These are phyloP conservation scores for Fusarium sp. DNA, from an alignment of 2,329 filamentous ascomycete genomes.

Conservation along the genomic window DNA sequence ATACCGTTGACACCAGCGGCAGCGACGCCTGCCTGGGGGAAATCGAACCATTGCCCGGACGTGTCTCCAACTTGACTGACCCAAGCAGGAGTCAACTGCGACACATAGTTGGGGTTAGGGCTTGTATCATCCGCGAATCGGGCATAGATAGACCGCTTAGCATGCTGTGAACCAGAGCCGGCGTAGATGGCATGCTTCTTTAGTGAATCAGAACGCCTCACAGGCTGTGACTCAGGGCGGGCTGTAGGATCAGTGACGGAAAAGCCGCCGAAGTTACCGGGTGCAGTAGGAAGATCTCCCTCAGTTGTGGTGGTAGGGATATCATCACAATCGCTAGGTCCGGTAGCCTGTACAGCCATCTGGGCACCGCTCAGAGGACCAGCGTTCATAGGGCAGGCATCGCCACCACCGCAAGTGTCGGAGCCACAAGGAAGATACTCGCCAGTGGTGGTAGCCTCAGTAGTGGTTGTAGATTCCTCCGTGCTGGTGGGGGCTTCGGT, in stretches of 20 bases:
- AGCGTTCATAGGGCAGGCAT: not conserved
- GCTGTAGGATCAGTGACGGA: not conserved
- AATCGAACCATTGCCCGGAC: constrained; percentile 29
- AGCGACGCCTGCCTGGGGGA: not conserved
- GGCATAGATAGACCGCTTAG: not conserved
- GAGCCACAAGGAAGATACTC: constrained; percentile 21
- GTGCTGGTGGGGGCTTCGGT: constrained; percentile 3
- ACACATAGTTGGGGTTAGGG: constrained; percentile 32
- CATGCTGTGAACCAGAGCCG: too few species aligned
- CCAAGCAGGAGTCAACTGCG: constrained; percentile 14
- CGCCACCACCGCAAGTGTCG: not conserved
- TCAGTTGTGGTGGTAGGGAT: not conserved
- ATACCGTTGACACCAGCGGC: constrained; percentile 41
- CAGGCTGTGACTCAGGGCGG: not conserved
- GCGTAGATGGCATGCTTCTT: too few species aligned
- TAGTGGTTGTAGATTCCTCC: constrained; percentile 23
- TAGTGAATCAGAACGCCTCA: too few species aligned
- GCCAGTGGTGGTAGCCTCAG: constrained; percentile 29
- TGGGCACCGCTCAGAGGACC: not conserved
- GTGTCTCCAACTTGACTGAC: constrained; percentile 29
- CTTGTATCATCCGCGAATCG: constrained; percentile 19
- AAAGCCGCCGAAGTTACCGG: not conserved
- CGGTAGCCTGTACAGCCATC: not conserved
- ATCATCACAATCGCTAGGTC: not conserved
- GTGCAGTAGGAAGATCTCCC: not conserved